Evolutionary conservation across 257 asterid species (phyloP), one percentile per base, ranked within the genome.

Genomic region (Gynochthodes officinalis): DNA sequence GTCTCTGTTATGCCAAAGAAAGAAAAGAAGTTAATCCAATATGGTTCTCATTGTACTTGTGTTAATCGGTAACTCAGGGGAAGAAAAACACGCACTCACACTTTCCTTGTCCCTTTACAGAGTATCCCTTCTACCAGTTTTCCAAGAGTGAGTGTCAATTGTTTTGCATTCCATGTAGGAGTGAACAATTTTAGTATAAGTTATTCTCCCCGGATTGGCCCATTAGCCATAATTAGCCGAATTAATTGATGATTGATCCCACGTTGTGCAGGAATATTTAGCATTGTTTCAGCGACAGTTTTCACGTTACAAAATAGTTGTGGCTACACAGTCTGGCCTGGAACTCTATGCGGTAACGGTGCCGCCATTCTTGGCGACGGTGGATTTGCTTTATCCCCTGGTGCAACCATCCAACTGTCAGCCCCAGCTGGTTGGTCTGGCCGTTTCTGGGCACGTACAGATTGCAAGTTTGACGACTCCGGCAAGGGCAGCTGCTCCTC

Each of bases 371-470:
- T 92, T 52, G 96, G 95, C 0, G 87, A 78, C 60, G 94, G 95
- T 0, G 97, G 97, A 15, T 89, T 93, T 70, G 79, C 80, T 23
- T 77, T 91, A 69, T 4, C 91, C 0, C 95, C 98, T 0, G 96
- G 90, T 2, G 90, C 86, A 70, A 71, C 90, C 59, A 30, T 83
- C 68, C 86, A 87, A 35, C 73, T 94, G 9, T 84, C 90, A 0
- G 98, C 91, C 2, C 91, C 96, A 1, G 82, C 89, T 1, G 96
- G 96, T 14, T 93, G 97, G 84, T 93, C 97, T 8, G 97, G 98
- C 74, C 96, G 97, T 23, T 84, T 91, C 79, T 94, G 98, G 98
- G 97, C 87, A 0, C 83, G 98, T 30, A 94, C 97, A 0, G 93
- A 88, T 6, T 91, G 98, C 82, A 82, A 63, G 30, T 91, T 91